Evolutionary conservation across 2,329 filamentous ascomycete genomes (phyloP).

Genomic region (Fusarium transvaalense): DNA sequence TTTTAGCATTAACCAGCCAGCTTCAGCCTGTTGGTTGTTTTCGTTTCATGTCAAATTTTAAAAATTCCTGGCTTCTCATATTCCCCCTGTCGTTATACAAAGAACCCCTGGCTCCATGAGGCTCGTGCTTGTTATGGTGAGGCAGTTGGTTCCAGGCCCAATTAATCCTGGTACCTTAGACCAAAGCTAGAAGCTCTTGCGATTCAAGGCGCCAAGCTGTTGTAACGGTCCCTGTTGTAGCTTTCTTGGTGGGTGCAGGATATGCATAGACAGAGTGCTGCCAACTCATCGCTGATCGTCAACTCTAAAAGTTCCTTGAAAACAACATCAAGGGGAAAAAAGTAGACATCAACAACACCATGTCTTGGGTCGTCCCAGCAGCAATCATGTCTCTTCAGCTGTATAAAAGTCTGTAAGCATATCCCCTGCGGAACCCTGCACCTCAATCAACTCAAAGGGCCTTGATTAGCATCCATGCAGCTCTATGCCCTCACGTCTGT

Average conservation of each 20-base stretch:
- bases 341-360: conserved; percentile 23
- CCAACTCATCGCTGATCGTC: conserved; percentile 38
- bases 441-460: conserved; percentile 9
- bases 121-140: conserved; percentile 44
- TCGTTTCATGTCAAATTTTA: conserved; percentile 13
- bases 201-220: conserved; percentile 16
- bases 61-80: neutral
- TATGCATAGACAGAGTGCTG: conserved; percentile 2
- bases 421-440: conserved; percentile 10
- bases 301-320: conserved; percentile 30
- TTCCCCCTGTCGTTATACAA: neutral
- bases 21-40: neutral
- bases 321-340: neutral
- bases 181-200: conserved; percentile 9
- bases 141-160: conserved; percentile 30
- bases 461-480: conserved; percentile 21
- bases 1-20: neutral
- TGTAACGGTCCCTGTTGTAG: conserved; percentile 12
- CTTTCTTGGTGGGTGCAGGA: too few species aligned
- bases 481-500: neutral
- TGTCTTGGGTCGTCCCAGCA: conserved; percentile 2
- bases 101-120: conserved; percentile 3
- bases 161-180: neutral
- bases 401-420: conserved; percentile 11
- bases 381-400: conserved; percentile 11